Base-by-base conservation (phyloP, 2,329 filamentous ascomycete genomes). In the Fusarium sororula region DNA sequence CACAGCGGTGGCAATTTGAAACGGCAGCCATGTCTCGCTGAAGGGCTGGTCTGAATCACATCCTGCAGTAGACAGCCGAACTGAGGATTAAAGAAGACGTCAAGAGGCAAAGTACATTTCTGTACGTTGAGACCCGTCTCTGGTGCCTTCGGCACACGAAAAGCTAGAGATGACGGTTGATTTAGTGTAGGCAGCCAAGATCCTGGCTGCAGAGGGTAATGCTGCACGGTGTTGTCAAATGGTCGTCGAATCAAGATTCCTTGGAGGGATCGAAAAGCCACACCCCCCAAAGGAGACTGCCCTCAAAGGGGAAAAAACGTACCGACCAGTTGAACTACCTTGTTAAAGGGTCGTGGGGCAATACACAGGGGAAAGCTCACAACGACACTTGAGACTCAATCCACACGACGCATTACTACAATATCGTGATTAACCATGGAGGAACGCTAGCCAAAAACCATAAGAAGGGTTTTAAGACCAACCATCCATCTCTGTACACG, bases 241-340 rank as follows among this genome's bases (percentile, higher is more conserved):
- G 63, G 75, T 76, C 71, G 76, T 78, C 76, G 73, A 77, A 78
- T 78, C 76, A 77, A 78, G 77, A 79, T 75, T 76, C 67, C 71
- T 48, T 69, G 44, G 50, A 54, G 24, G 65, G 42, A 77, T 74
- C 72, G 70, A 45, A 73, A 62, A 68, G 51, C 18, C 64, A 74
- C 60, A 67, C 70, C 77, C 70, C 66, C 47, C 30, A 67, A 63
- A 64, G 61, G 70, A 72, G 61, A 73, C 44, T 73, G 70, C 66
- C 70, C 70, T 73, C 70, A 63, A 67, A 41, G 35, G 26, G 4
- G 20, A 18, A 39, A 39, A 55, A 55, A 55, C 35, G 50, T 53
- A 37, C 50, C n/a, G 18, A 26, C 17, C n/a, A 53, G 26, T 30
- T 30, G 45, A 30, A 37, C 48, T 24, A 71, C 57, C 35, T 53